Evolutionary conservation across 805 yeast species (phyloP), one percentile per base, ranked within the genome.

Genomic region (Starmerella floris): DNA sequence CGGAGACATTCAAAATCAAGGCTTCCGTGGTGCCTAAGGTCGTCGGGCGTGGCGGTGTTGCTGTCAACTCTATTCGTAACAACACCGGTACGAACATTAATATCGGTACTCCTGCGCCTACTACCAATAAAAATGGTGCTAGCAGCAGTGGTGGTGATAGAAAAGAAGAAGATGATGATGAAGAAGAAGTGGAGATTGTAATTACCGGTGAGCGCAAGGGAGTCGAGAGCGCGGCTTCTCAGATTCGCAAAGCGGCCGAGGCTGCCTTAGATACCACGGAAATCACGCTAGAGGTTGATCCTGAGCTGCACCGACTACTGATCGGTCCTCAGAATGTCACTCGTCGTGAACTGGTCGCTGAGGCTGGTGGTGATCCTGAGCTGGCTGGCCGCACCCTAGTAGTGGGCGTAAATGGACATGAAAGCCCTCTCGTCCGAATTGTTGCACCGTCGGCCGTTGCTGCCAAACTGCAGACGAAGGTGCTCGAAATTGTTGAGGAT

Each of bases 31-130:
- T 88, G 46, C 72, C 95, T 19, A 72, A 84, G 57, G 77, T 91
- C 45, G 85, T 91, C 59, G 98, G 98, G 55, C 84, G 81, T 56
- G 69, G 70, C 46, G 96, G 97, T 58, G 88, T 83, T 48, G 73
- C 71, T 40, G 79, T 91, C 56, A 81, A 77, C 49, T 83, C 80
- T 56, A 78, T 93, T 44, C 74, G 83, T 48, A 85, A 79, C 40
- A 74, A 70, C 32, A 64, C 76, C 30, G 82, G 79, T 36, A 58
- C 66, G n/a, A 45, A 55, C 22, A 61, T 65, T 37, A 65, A 64
- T 33, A 54, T 65, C 44, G 69, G 63, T 40, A 25, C 31, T n/a
- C 25, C 15, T 19, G 5, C 13, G 19, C 6, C 6, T 5, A 10
- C 8, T 39, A 15, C 25, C 10, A 6, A 37, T 9, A 39, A 69